Evolutionary conservation across 2,329 filamentous ascomycete species (phyloP).

Genomic region (Colletotrichum salicis): DNA sequence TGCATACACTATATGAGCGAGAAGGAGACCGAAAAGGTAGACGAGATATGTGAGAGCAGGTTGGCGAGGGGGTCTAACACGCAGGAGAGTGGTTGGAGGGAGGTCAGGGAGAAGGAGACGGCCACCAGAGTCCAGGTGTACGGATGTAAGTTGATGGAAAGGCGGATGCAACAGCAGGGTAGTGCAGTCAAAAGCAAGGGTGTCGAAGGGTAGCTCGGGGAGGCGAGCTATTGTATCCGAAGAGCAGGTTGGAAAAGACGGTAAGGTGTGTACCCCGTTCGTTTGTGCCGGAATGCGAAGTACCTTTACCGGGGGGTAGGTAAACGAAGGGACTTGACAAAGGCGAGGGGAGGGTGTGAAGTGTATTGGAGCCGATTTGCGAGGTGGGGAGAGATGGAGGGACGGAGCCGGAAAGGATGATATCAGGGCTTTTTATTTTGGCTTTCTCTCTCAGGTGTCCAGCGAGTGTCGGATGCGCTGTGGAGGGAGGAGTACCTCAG

Average conservation of each 20-base stretch:
- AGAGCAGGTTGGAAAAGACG: neutral
- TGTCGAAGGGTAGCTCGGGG: neutral
- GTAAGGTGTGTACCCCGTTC: neutral
- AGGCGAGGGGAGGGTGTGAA: neutral
- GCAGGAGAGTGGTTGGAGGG: neutral
- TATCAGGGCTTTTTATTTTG: conserved; percentile 1
- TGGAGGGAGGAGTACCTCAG: neutral
- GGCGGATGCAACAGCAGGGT: conserved; percentile 9
- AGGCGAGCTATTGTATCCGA: neutral
- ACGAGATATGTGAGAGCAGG: neutral
- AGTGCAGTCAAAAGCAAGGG: neutral
- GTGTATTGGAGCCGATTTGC: neutral
- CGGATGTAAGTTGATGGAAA: conserved; percentile 16
- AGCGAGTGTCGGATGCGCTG: neutral
- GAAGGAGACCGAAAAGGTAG: neutral
- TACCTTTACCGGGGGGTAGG: too few species aligned
- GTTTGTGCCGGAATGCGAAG: conserved; percentile 8
- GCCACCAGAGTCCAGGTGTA: conserved; percentile 33
- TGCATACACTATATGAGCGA: neutral
- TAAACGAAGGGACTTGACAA: neutral
- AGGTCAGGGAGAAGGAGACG: neutral
- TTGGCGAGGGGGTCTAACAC: neutral
- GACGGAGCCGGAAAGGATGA: conserved; percentile 31
- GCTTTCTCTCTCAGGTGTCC: neutral
- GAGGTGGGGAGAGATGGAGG: conserved; percentile 24